Conservation (phyloP, 495 filamentous ascomycete species). For the Penicillium malachiteum region DNA sequence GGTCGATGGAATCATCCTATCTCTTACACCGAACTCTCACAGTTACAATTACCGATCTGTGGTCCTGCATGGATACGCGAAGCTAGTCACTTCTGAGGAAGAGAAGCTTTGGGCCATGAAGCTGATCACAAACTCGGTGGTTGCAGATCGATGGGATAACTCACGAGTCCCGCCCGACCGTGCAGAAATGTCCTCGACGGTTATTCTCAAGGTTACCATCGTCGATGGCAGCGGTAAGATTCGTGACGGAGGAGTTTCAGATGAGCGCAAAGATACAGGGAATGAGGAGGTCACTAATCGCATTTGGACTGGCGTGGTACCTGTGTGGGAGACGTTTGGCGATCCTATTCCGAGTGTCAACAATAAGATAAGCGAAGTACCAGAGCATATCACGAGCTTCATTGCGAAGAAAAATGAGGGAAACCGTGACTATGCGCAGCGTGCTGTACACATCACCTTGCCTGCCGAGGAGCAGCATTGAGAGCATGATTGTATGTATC, state of each 20-base stretch:
- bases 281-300: constrained; percentile 56
- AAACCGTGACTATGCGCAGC: constrained; percentile 51
- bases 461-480: constrained; percentile 41
- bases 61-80: constrained; percentile 73
- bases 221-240: constrained; percentile 77
- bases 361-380: constrained; percentile 59
- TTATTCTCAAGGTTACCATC: constrained; percentile 69
- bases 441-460: constrained; percentile 35
- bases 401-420: constrained; percentile 53
- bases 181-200: constrained; percentile 76
- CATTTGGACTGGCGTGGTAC: constrained; percentile 86
- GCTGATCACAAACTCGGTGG: constrained; percentile 73
- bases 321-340: constrained; percentile 64
- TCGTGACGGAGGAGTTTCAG: constrained; percentile 63
- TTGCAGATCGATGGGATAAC: constrained; percentile 66
- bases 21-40: constrained; percentile 76
- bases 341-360: constrained; percentile 64
- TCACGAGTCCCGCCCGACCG: constrained; percentile 69
- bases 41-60: constrained; percentile 90
- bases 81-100: constrained; percentile 58
- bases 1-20: constrained; percentile 73
- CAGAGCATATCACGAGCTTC: constrained; percentile 62
- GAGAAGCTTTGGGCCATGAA: constrained; percentile 86
- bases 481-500: background rate
- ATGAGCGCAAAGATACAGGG: constrained; percentile 67